Evolutionary conservation across 2,329 filamentous ascomycete species (phyloP).

Genomic region (Botryosphaeria dothidea): DNA sequence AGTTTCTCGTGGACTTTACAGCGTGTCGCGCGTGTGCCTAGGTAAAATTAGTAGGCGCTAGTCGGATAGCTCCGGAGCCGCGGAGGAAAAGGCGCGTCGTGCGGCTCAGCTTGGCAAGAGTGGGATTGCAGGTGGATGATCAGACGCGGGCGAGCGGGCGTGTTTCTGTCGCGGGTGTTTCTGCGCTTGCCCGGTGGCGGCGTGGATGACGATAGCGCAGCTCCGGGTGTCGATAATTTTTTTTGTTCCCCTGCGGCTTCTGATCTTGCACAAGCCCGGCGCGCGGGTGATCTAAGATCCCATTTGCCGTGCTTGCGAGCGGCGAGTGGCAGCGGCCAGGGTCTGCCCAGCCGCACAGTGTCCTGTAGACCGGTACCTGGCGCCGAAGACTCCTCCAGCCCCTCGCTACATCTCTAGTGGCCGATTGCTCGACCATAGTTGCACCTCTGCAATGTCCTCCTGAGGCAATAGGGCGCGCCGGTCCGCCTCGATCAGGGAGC

Average conservation of each 20-base stretch:
- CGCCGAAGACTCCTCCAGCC: not conserved
- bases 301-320: not conserved
- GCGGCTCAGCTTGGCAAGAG: conserved; percentile 11
- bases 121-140: not conserved
- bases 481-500: not conserved
- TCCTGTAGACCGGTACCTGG: not conserved
- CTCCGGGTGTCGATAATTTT: not conserved
- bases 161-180: not conserved
- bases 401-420: not conserved
- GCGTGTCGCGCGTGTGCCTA: conserved; percentile 10
- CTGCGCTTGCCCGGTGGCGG: not conserved
- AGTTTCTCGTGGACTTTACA: conserved; percentile 8
- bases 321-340: not conserved
- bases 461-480: not conserved
- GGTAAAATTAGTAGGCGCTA: conserved; percentile 18
- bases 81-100: conserved; percentile 9
- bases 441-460: not conserved
- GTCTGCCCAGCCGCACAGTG: not conserved
- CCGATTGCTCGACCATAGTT: not conserved
- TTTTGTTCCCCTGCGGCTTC: not conserved
- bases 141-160: conserved; percentile 9
- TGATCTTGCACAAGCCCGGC: conserved; percentile 1
- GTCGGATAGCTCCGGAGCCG: conserved; percentile 17
- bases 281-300: conserved; percentile 14
- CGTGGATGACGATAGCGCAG: not conserved